phyloP scores from a whole-genome alignment of 2,329 filamentous ascomycete species.

The Zymoseptoria passerinii region DNA sequence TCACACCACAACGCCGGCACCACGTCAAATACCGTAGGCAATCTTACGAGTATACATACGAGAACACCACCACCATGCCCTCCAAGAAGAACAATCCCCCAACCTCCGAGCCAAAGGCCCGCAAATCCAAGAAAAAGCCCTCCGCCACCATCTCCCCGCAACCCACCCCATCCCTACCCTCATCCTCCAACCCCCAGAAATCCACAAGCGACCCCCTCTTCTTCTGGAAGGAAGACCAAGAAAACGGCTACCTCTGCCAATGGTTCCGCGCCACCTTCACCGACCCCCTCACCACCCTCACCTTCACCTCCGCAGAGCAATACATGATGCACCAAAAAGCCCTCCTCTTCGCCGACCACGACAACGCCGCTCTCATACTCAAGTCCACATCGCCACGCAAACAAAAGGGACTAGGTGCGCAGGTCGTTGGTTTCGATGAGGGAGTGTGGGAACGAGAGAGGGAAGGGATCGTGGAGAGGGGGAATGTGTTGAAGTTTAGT shows the following conservation, averaged over 20 bases:
- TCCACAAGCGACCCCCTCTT: slow-evolving; percentile 2
- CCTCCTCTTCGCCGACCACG: slow-evolving; percentile 5
- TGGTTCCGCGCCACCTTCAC: slow-evolving; percentile 11
- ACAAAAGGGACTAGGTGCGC: slow-evolving; percentile 6
- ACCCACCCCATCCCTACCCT: background rate
- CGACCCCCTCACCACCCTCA: slow-evolving; percentile 2
- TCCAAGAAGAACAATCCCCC: background rate
- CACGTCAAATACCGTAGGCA: background rate
- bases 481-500: slow-evolving; percentile 11
- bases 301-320: slow-evolving; percentile 15
- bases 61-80: background rate
- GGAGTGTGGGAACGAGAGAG: slow-evolving; percentile 1
- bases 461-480: slow-evolving; percentile 5
- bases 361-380: slow-evolving; percentile 5
- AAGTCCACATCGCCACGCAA: background rate
- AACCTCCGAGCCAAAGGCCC: background rate
- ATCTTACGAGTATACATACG: background rate
- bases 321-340: slow-evolving; percentile 19
- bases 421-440: slow-evolving; percentile 8
- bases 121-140: background rate
- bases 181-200: background rate
- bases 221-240: slow-evolving; percentile 8
- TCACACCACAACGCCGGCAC: background rate
- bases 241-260: slow-evolving; percentile 15
- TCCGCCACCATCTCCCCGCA: background rate